A percentile compares a stretch with the other conserved stretches of the same genome.
Conservation (phyloP, 176 grass and related monocot species). For the sorghum (Sorghum bicolor) region DNA sequence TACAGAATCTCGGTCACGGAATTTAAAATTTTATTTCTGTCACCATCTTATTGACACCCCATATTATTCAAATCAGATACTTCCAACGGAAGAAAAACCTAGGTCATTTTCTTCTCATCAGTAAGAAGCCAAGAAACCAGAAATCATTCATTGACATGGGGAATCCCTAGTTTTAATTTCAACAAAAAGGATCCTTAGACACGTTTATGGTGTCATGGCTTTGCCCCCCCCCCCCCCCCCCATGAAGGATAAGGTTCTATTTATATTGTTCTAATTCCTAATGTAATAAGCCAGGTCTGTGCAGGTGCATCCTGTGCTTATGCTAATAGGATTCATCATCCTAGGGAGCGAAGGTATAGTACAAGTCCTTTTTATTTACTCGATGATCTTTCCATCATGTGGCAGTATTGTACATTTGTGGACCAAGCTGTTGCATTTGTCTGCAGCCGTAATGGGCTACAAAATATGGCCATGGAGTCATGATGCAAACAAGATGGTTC, state of each 20-base stretch:
- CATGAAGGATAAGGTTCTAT: background rate
- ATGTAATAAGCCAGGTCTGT: background rate
- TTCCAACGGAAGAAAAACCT: background rate
- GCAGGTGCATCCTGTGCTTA: constrained; percentile 85
- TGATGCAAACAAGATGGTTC: constrained; percentile 64
- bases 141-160: background rate
- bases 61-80: background rate
- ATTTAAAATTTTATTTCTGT: background rate
- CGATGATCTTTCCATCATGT: background rate
- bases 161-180: background rate
- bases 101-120: background rate
- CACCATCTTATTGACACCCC: background rate
- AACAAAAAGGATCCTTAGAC: background rate
- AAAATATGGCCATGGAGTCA: constrained; percentile 66
- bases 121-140: background rate
- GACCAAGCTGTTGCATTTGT: constrained; percentile 23
- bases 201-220: background rate
- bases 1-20: background rate
- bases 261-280: background rate
- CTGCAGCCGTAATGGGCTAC: constrained; percentile 83
- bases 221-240: background rate
- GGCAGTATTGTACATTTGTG: background rate
- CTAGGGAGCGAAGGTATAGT: constrained; percentile 70
- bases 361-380: background rate
- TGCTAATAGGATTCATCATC: constrained; percentile 83